Conservation (phyloP, 495 filamentous ascomycete species). For the Tuber brumale region DNA sequence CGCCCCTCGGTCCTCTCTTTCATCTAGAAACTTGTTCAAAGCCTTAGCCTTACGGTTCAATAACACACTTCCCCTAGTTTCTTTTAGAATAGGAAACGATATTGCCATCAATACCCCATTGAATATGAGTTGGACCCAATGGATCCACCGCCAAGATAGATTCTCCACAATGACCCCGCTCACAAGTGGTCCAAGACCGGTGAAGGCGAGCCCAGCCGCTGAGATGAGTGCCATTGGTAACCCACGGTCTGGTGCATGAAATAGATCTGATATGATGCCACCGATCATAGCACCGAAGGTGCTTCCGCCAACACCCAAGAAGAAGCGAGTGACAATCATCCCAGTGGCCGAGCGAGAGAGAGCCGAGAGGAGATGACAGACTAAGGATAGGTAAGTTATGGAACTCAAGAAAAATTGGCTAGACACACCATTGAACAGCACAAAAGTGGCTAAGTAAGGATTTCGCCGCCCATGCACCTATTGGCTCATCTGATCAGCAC, state of each 20-base stretch:
- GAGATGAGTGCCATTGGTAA: conserved; percentile 86
- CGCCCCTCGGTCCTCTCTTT: conserved; percentile 52
- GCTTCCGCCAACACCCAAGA: conserved; percentile 65
- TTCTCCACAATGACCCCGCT: conserved; percentile 63
- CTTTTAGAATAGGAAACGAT: conserved; percentile 64
- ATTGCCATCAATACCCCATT: conserved; percentile 56
- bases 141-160: conserved; percentile 77
- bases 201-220: conserved; percentile 68
- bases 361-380: conserved; percentile 70
- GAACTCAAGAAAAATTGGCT: not conserved
- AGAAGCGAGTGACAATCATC: conserved; percentile 69
- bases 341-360: conserved; percentile 63
- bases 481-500: conserved; percentile 4
- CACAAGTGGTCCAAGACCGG: conserved; percentile 70
- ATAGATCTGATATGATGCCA: conserved; percentile 85
- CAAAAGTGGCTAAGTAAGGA: conserved; percentile 27
- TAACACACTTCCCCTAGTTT: conserved; percentile 77
- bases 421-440: conserved; percentile 30
- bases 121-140: conserved; percentile 75
- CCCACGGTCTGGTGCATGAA: conserved; percentile 69
- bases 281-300: conserved; percentile 92
- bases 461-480: conserved; percentile 35
- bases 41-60: conserved; percentile 66
- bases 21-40: conserved; percentile 75
- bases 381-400: conserved; percentile 30